Conservation (phyloP, 2,329 filamentous ascomycete genomes). For the Magnaporthiopsis poae region DNA sequence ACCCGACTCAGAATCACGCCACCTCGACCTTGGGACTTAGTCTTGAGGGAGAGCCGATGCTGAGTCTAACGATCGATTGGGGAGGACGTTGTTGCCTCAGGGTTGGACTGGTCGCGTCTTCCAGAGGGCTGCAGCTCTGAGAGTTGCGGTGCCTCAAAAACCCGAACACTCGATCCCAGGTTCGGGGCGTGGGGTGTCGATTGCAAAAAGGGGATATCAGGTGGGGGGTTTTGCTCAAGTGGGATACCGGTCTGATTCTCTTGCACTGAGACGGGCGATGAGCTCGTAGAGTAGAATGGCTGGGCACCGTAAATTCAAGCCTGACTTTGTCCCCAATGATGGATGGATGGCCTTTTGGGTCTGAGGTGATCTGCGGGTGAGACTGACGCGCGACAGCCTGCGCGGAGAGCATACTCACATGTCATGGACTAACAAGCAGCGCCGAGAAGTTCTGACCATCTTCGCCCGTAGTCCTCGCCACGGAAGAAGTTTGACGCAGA, state of each 20-base stretch:
- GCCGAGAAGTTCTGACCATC: no score
- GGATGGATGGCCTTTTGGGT: neutral
- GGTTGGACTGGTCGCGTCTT: constrained; percentile 13
- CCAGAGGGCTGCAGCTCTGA: neutral
- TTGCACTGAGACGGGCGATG: neutral
- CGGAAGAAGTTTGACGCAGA: no score
- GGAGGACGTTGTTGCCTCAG: constrained; percentile 3
- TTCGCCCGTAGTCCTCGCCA: no score
- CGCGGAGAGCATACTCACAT: no score
- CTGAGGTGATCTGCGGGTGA: neutral
- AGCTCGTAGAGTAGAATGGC: constrained; percentile 1
- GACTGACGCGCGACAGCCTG: no score
- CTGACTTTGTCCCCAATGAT: constrained; percentile 4
- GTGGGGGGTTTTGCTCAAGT: constrained; percentile 7
- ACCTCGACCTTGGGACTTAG: neutral
- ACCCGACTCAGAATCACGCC: constrained; percentile 7
- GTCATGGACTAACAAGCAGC: no score
- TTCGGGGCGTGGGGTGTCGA: constrained; percentile 9
- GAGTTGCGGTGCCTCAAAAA: constrained; percentile 5
- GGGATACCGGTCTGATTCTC: constrained; percentile 6
- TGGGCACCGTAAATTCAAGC: constrained; percentile 8
- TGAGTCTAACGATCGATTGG: constrained; percentile 8
- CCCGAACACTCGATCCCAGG: constrained; percentile 5
- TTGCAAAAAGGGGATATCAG: constrained; percentile 7
- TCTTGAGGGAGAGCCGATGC: constrained; percentile 3